A percentile compares a stretch with the other conserved stretches of the same genome.
Evolutionary conservation across 1,284 basidiomycete species (phyloP).

Genomic region (Apiotrichum gracile): DNA sequence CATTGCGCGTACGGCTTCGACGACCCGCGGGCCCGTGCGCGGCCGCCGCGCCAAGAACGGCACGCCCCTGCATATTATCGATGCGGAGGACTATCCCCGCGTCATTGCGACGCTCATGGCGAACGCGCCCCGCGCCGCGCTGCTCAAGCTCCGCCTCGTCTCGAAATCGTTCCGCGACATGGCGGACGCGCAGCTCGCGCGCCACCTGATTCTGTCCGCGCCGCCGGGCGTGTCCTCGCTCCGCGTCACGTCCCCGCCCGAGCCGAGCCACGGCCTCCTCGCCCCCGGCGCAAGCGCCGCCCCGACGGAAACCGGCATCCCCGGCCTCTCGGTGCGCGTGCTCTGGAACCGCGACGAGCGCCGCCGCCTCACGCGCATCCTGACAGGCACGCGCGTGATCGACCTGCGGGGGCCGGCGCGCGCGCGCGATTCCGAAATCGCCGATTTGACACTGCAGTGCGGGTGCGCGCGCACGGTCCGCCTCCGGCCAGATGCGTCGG

Average conservation of each 20-base stretch:
- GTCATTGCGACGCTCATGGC: constrained; percentile 9
- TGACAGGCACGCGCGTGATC: constrained; percentile 3
- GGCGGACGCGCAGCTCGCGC: constrained; percentile 8
- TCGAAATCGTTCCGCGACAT: constrained; percentile 6
- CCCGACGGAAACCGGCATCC: not conserved
- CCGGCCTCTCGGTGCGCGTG: not conserved
- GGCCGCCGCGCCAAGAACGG: not conserved
- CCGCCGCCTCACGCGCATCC: not conserved
- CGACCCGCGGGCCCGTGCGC: not conserved
- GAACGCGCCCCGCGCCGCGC: constrained; percentile 2
- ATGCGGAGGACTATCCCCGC: constrained; percentile 7
- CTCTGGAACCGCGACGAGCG: not conserved
- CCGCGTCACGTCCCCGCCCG: not conserved
- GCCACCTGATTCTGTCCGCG: constrained; percentile 5
- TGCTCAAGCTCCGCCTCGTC: constrained; percentile 7
- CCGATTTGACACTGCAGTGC: not conserved
- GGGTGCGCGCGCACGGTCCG: constrained; percentile 1
- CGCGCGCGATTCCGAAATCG: not conserved
- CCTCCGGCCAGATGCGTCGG: constrained; percentile 8
- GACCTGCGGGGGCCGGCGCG: constrained; percentile 8
- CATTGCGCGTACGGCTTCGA: not conserved
- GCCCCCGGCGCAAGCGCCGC: too few relatives aligned
- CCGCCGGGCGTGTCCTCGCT: not conserved
- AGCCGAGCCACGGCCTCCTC: too few relatives aligned
- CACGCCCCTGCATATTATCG: not conserved